phyloP scores from a whole-genome alignment of 441 rosid genomes.

The Populus hybrid region DNA sequence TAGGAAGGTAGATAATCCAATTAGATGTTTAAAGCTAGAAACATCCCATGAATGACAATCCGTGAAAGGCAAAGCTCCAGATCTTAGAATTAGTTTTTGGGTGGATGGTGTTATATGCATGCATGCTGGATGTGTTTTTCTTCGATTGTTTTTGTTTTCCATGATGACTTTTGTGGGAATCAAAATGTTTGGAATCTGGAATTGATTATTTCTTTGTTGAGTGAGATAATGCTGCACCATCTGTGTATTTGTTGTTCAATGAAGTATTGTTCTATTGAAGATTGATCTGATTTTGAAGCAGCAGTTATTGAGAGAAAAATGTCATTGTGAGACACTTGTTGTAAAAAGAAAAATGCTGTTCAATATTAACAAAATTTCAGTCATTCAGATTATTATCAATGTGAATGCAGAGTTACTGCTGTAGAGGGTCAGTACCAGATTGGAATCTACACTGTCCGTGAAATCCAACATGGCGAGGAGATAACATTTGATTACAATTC shows the following conservation, averaged over 20 bases:
- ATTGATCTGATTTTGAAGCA: not conserved
- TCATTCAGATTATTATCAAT: not conserved
- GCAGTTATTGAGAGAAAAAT: not conserved
- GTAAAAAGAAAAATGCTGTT: not conserved
- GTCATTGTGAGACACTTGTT: not conserved
- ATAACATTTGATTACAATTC: conserved; percentile 98
- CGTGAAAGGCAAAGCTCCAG: not conserved
- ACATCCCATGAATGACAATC: not conserved
- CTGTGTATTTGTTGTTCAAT: not conserved
- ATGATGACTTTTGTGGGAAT: not conserved
- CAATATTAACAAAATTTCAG: conserved; percentile 6
- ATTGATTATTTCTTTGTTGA: not conserved
- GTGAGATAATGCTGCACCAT: not conserved
- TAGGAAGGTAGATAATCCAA: not conserved
- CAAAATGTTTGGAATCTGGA: not conserved
- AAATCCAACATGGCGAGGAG: conserved; percentile 90
- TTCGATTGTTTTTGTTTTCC: not conserved
- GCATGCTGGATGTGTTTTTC: not conserved
- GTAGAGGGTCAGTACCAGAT: conserved; percentile 98
- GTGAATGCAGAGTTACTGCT: conserved; percentile 86
- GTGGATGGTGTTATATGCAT: not conserved
- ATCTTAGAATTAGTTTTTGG: not conserved
- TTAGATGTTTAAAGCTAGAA: not conserved
- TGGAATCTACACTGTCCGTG: conserved; percentile 84
- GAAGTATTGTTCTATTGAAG: not conserved